Base-by-base conservation (phyloP, 441 rosid species). In the Arabidopsis hybrid region DNA sequence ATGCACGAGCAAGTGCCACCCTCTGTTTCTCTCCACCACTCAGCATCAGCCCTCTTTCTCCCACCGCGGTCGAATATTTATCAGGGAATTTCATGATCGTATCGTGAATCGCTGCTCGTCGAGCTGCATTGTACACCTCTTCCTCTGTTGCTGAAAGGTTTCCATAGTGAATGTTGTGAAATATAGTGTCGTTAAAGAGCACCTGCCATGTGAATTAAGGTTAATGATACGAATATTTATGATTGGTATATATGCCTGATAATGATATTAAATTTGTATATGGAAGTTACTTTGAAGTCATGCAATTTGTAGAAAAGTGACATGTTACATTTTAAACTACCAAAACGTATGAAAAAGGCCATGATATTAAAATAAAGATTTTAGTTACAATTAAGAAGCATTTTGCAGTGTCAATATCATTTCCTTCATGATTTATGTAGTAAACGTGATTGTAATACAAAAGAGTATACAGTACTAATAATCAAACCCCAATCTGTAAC, bases 1-100 rank as follows among this genome's bases (percentile, higher is more conserved):
- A 95, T 29, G 98, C 87, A 64, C 97, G 96, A 73, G 99, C 98
- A 11, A 95, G 79, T 55, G 98, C 96, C 61, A 95, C 96, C 51
- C 98, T 92, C 84, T 93, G 99, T 79, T 95, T 93, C 85, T 95
- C 99, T 72, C 99, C 98, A 60, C 99, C 97, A 69, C 98, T 95
- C 84, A 95, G 78, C 96, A 88, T 89, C 73, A 95, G 83, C 16
- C 99, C 99, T 67, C 99, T 86, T 82, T 95, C 99, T 75, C 98
- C 98, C 9, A 95, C 98, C 35, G 89, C 76, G 18, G 98, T 92
- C 31, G 85, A 88, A 79, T 95, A 95, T 73, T 87, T 87, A 45
- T 86, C 88, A 1, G 98, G 98, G 76, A 92, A 92, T 7, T 81
- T 87, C 93, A 91, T 80, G 36, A 95, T 87, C 9, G 92, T 90